These are phyloP conservation scores for Hymenotorrendiella dingleyae DNA, from an alignment of 2,329 filamentous ascomycete species.

Conservation along the genomic window DNA sequence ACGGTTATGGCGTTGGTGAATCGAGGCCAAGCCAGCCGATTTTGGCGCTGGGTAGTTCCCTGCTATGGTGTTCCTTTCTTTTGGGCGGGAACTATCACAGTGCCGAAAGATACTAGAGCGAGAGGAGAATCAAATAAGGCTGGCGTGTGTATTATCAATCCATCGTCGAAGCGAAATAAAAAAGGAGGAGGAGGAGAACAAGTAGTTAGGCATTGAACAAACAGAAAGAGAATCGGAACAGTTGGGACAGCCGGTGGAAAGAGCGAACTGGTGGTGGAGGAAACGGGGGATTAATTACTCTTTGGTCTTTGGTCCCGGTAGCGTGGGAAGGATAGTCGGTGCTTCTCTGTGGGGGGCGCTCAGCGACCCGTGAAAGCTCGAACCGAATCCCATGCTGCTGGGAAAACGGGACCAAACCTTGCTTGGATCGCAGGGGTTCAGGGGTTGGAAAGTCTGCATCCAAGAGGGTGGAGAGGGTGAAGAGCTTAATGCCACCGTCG, in stretches of 20 bases:
- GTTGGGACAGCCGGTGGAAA: too few species aligned
- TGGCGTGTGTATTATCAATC: too few species aligned
- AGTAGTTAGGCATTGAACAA: background rate
- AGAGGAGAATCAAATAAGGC: too few species aligned
- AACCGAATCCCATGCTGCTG: constrained; percentile 1
- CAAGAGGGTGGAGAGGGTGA: background rate
- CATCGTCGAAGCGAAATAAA: too few species aligned
- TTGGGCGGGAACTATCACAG: too few species aligned
- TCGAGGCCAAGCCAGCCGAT: background rate
- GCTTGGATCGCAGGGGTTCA: background rate
- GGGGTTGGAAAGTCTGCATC: background rate
- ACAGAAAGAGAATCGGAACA: background rate
- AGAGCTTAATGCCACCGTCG: too few species aligned
- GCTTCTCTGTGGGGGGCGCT: background rate
- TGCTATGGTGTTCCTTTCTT: background rate
- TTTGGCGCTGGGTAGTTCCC: background rate
- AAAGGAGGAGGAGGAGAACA: too few species aligned
- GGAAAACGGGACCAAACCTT: background rate
- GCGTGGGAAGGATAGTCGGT: background rate
- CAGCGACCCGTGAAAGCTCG: background rate
- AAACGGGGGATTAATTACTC: too few species aligned
- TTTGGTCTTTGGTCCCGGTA: too few species aligned
- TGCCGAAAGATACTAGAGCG: too few species aligned
- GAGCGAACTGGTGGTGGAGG: too few species aligned
- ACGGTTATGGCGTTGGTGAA: background rate